These are phyloP conservation scores for Lactarius indigo DNA, from an alignment of 768 basidiomycete genomes.

Conservation along the genomic window DNA sequence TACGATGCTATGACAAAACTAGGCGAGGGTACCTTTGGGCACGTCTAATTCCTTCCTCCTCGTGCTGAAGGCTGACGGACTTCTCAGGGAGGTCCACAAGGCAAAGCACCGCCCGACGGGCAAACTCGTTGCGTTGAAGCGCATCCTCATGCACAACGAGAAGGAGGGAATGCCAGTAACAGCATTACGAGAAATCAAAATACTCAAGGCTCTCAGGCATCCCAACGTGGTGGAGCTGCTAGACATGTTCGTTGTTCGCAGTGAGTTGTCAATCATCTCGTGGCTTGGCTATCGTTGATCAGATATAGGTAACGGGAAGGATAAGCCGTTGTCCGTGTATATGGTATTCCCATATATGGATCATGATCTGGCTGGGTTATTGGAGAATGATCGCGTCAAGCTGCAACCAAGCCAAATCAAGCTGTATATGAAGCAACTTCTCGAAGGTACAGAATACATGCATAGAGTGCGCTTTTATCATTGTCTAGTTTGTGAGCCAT, in stretches of 20 bases:
- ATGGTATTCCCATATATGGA: slow-evolving; percentile 99
- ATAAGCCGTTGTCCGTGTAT: slow-evolving; percentile 76
- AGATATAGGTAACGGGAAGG: slow-evolving; percentile 55
- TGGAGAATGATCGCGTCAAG: slow-evolving; percentile 89
- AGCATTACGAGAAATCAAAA: slow-evolving; percentile 94
- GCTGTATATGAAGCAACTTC: slow-evolving; percentile 90
- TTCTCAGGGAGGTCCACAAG: slow-evolving; percentile 81
- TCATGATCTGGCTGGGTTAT: slow-evolving; percentile 91
- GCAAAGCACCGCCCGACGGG: slow-evolving; percentile 64
- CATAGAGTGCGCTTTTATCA: slow-evolving; percentile 64
- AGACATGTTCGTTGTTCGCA: slow-evolving; percentile 88
- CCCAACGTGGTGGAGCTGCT: slow-evolving; percentile 81
- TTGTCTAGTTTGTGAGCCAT: slow-evolving; percentile 7
- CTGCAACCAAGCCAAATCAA: slow-evolving; percentile 86
- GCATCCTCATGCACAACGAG: slow-evolving; percentile 95
- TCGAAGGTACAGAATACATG: slow-evolving; percentile 97
- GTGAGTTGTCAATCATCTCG: slow-evolving; percentile 40
- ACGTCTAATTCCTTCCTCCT: slow-evolving; percentile 12
- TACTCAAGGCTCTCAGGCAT: slow-evolving; percentile 86
- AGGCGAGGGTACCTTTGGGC: slow-evolving; percentile 96
- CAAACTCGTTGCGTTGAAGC: slow-evolving; percentile 78
- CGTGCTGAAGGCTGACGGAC: not conserved
- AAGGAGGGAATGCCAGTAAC: slow-evolving; percentile 98
- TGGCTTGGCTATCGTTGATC: slow-evolving; percentile 8
- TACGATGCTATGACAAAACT: slow-evolving; percentile 84